phyloP scores from a whole-genome alignment of 805 yeast species.

The Naumovozyma castellii region DNA sequence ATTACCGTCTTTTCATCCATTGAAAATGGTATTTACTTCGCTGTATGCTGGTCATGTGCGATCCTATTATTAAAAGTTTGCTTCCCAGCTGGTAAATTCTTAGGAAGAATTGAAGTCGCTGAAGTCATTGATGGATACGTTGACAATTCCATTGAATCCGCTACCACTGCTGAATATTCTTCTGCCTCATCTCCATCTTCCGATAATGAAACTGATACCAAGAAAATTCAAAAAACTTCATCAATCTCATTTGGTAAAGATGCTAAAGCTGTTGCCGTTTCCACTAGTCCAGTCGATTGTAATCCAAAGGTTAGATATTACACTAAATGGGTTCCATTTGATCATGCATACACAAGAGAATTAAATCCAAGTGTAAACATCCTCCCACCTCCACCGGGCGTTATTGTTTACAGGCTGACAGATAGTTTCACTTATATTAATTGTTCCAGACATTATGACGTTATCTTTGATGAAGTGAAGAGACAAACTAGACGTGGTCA shows the following conservation, averaged over 20 bases:
- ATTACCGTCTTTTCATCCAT: conserved; percentile 70
- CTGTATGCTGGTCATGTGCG: conserved; percentile 76
- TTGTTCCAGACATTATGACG: conserved; percentile 62
- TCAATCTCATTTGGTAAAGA: not conserved
- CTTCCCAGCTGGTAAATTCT: conserved; percentile 70
- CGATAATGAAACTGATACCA: not conserved
- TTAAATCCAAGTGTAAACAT: conserved; percentile 51
- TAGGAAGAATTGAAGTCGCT: conserved; percentile 67
- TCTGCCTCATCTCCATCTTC: not conserved
- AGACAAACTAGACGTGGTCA: conserved; percentile 52
- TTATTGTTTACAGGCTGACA: conserved; percentile 70
- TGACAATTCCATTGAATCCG: conserved; percentile 15
- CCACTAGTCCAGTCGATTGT: not conserved
- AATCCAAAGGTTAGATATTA: conserved; percentile 33
- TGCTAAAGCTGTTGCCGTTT: not conserved
- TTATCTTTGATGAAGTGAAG: conserved; percentile 58
- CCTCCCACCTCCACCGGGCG: conserved; percentile 82
- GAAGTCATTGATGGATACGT: conserved; percentile 58
- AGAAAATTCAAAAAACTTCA: not conserved
- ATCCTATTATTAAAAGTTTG: conserved; percentile 64
- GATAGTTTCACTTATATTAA: conserved; percentile 81
- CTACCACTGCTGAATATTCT: not conserved
- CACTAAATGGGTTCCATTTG: conserved; percentile 62
- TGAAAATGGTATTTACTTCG: conserved; percentile 86
- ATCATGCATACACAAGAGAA: conserved; percentile 29